Evolutionary conservation across 2,329 filamentous ascomycete species (phyloP).

Genomic region (Cercospora sesami): DNA sequence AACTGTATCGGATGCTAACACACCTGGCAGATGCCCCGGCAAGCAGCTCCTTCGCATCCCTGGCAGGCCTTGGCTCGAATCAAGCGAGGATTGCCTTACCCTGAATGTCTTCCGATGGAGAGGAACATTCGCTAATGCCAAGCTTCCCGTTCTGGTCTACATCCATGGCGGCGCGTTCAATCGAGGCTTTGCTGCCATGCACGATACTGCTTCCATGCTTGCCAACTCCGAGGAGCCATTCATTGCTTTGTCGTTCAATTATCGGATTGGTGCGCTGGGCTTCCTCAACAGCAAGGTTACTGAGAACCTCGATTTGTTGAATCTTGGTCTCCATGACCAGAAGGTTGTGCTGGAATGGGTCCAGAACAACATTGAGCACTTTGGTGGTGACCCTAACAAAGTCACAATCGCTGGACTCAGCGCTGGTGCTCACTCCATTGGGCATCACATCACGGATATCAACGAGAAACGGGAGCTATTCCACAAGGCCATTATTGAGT

Average conservation of each 20-base stretch:
- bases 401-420: conserved; percentile 45
- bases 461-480: conserved; percentile 44
- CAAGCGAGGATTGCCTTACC: conserved; percentile 58
- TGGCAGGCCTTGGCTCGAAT: conserved; percentile 28
- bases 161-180: conserved; percentile 64
- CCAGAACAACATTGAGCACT: conserved; percentile 41
- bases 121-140: conserved; percentile 39
- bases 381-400: conserved; percentile 40
- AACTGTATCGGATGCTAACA: conserved; percentile 30
- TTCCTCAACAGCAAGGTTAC: conserved; percentile 61
- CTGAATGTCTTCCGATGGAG: conserved; percentile 58
- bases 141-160: conserved; percentile 59
- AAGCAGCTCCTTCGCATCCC: conserved; percentile 31
- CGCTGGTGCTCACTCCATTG: conserved; percentile 66
- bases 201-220: conserved; percentile 57
- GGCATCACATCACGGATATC: conserved; percentile 64
- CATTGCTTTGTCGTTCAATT: conserved; percentile 60
- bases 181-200: conserved; percentile 51
- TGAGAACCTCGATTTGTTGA: conserved; percentile 54
- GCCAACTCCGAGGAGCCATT: conserved; percentile 53
- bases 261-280: conserved; percentile 66
- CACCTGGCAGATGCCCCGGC: conserved; percentile 30
- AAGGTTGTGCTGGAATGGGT: conserved; percentile 48
- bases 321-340: conserved; percentile 44
- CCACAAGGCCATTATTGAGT: conserved; percentile 51